Base-by-base conservation (phyloP, 106 monocot species). In the Dendrobium catenatum region DNA sequence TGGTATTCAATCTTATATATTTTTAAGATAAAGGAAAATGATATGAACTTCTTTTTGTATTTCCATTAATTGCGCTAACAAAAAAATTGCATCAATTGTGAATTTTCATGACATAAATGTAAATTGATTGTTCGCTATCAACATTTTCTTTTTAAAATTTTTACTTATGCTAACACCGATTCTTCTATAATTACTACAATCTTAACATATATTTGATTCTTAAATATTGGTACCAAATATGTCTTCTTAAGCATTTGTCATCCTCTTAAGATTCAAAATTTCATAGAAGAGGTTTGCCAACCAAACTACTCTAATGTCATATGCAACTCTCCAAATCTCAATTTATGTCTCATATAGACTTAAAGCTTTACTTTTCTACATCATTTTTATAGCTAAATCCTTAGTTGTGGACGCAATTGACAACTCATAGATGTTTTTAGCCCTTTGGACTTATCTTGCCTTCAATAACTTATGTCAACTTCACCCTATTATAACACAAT, bases 351-450 rank as follows among this genome's bases (percentile, higher is more conserved):
- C 20, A 61, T 61, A 19, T n/a, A 22, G 22, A 22, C 4, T 20
- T 9, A 61, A n/a, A 20, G 20, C 22, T 61, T 61, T 61, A 20
- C 0, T 61, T 20, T n/a, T n/a, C n/a, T 61, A 20, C 59, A 5
- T 61, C 59, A 51, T 51, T 15, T 22, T 61, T 7, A 61, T 20
- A 61, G 0, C n/a, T 61, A 42, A 44, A 58, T 26, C 42, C n/a
- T 87, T 81, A 55, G 66, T 85, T 66, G 20, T 58, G 56, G 4
- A 1, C 13, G 17, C 18, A 47, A 4, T 51, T 51, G 51, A 51
- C 51, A 51, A 51, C 11, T 51, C 51, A 51, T 11, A 51, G 0
- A 1, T 11, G 13, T 51, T 51, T 51, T 9, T 26, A 26, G 51
- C 51, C 51, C 51, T 51, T 51, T 51, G 11, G 51, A 51, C 51